Evolutionary conservation across 2,329 filamentous ascomycete genomes (phyloP), one percentile per base, ranked within the genome.

Genomic region (Diaporthe sp.): DNA sequence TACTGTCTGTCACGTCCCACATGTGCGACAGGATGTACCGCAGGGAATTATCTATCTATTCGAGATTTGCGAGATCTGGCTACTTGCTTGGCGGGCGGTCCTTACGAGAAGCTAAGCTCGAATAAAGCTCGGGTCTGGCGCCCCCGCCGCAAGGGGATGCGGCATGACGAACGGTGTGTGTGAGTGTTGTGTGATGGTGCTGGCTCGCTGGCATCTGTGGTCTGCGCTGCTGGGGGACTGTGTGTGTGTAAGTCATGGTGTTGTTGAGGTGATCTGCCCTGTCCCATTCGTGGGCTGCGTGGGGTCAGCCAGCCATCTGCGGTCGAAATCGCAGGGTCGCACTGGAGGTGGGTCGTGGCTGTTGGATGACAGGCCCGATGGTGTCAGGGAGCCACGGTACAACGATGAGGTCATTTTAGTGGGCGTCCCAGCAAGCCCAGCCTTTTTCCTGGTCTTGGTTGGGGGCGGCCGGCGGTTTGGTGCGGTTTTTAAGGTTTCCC

Each of bases 341-440:
- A 68, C 8, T 12, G 15, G 47, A 19, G 33, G 64, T 68, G 64
- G 64, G 13, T 40, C 47, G 6, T 54, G 64, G 45, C 45, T 54
- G 35, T 17, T 19, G 64, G 64, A 68, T 54, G 64, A 68, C 64
- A 68, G 64, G 64, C 64, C 45, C 47, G 64, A 28, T 67, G 64
- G 64, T 67, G 57, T 40, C 64, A 67, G 64, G 64, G 64, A 52
- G 33, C 64, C 45, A 38, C 33, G 33, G 45, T 68, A 40, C 47
- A 45, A 54, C 64, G 38, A 68, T 68, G 64, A 68, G 64, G 64
- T 68, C 64, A 67, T 68, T 68, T 68, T 68, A 68, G 64, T 68
- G 64, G 47, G 33, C 47, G 47, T 54, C 19, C 61, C 64, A 67
- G 64, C 64, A 52, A 52, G 61, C 42, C 61, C 61, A 38, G 45